Base-by-base conservation (phyloP, 805 yeast genomes). In the Priceomyces fermenticarens region DNA sequence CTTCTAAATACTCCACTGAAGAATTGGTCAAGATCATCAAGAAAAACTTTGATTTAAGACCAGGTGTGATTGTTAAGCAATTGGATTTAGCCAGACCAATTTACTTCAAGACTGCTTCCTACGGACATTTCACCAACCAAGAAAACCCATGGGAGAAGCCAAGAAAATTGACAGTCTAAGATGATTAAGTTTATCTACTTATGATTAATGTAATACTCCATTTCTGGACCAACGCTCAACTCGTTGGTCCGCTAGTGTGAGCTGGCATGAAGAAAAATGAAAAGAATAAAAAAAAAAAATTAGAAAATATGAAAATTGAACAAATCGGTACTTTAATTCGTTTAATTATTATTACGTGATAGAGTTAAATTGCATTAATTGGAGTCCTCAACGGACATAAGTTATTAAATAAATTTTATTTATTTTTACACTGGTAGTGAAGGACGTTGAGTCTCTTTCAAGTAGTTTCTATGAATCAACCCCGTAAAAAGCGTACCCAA, bases 91-190 rank as follows among this genome's bases (percentile, higher is more conserved):
- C 99, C 53, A 88, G 97, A 77, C 99, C 99, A 72, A 93, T 93
- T 73, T 93, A 93, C 81, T 82, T 88, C 78, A 86, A 91, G 85
- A 93, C 99, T 59, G 99, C 99, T 60, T 85, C 96, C 43, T 91
- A 93, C 73, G 99, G 99, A 68, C 99, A 93, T 77, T 93, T 93
- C 87, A 93, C 99, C 67, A 88, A 93, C 85, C 99, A 91, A 80
- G 85, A 83, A 65, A 86, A 88, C 83, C 77, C 97, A 62, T 93
- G 99, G 99, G 99, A 93, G 81, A 82, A 87, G 75, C 96, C 97
- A 73, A 88, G 85, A 77, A 73, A 75, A 58, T 80, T 86, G 68
- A 72, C 69, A 55, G 76, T 74, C 48, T 85, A 81, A 71, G 45
- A 53, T 31, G 53, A 60, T 60, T 59, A 53, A n/a, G n/a, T n/a